Percentiles rank a stretch among this genome's conserved stretches.
These are phyloP conservation scores for Selenicereus undatus DNA, from an alignment of 148 eudicot genomes.

Conservation along the genomic window DNA sequence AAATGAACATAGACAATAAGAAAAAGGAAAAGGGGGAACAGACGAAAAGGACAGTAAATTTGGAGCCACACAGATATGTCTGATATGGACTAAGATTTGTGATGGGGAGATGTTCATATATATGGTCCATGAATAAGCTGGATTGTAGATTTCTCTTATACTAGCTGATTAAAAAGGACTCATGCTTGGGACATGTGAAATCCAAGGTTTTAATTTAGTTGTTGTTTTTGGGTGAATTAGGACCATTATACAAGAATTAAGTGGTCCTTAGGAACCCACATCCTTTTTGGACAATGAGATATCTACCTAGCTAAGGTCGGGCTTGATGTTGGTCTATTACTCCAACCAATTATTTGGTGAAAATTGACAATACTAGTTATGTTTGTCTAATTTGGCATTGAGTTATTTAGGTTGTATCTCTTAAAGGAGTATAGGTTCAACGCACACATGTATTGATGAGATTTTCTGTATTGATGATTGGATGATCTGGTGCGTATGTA, in stretches of 20 bases:
- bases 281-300: neutral
- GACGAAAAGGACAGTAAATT: neutral
- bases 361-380: neutral
- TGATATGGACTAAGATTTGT: neutral
- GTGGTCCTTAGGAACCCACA: neutral
- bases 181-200: neutral
- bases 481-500: too few relatives aligned
- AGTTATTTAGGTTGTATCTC: neutral
- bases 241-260: neutral
- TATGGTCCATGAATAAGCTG: neutral
- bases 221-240: neutral
- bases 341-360: neutral
- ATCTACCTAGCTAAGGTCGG: neutral
- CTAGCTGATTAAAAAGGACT: neutral
- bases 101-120: neutral
- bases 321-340: neutral
- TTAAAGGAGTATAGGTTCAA: too few relatives aligned
- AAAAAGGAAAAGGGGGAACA: neutral
- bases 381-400: neutral
- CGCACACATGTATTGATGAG: too few relatives aligned
- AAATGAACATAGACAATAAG: neutral
- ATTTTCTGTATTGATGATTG: too few relatives aligned
- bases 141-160: neutral
- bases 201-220: neutral
- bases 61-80: slow-evolving; percentile 11